Evolutionary conservation across 139 green algal genomes (phyloP), one percentile per base, ranked within the genome.

Genomic region (Ulvella scutata): DNA sequence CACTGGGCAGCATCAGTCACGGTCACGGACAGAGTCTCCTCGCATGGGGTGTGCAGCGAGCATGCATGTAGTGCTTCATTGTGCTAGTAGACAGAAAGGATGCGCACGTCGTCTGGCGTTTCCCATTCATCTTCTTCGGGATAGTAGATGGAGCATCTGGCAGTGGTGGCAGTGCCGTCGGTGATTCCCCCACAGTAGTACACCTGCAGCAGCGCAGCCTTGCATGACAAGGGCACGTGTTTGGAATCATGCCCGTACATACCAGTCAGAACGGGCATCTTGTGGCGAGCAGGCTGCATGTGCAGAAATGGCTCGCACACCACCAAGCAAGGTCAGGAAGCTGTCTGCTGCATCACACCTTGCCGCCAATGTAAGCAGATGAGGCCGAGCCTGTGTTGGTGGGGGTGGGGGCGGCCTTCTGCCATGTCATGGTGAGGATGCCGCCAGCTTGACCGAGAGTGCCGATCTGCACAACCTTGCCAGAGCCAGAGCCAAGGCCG

Each of bases 121-220:
- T 67, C 51, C 9, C 9, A 67, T 34, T 26, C 4, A 26, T 67
- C 17, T n/a, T n/a, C 33, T n/a, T 36, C 51, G 10, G 51, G 51
- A 29, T 67, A n/a, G 20, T 67, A 67, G 31, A 67, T 67, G 13
- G 51, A n/a, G 20, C 51, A 67, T 0, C 17, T 67, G 13, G 33
- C 51, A 6, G 51, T 67, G 9, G 31, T 67, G 9, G 51, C 33
- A 26, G 31, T 67, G 51, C 51, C 33, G n/a, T 67, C 33, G 20
- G 31, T 67, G 51, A 67, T 67, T 67, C 51, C 51, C 33, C 51
- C 51, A 67, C 51, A 67, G 51, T 67, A 67, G 51, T 67, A 67
- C 51, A 67, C 51, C 51, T 67, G 51, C 51, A 67, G 51, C 51
- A 34, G n/a, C n/a, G n/a, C 13, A 26, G 13, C 31, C 51, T 67